Conservation (phyloP, 495 filamentous ascomycete genomes). For the Letharia columbiana region DNA sequence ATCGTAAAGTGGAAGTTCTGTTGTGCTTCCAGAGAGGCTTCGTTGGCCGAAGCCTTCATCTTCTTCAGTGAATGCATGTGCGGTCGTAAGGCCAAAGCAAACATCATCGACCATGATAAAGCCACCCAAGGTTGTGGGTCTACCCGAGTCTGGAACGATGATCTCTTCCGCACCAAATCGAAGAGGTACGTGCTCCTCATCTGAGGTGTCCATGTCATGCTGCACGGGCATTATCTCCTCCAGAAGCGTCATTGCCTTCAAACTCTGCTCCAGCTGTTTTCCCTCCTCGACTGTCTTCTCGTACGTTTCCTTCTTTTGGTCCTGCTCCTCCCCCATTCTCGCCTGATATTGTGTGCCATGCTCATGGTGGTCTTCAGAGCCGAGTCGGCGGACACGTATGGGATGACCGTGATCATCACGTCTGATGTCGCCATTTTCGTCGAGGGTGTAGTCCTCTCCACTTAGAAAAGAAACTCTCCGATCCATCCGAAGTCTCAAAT, state of each 20-base stretch:
- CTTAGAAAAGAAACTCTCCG: not conserved
- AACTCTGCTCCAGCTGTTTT: not conserved
- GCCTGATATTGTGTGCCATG: not conserved
- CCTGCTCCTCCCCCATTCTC: not conserved
- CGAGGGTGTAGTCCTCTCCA: not conserved
- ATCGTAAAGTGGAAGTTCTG: not conserved
- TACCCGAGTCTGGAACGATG: not conserved
- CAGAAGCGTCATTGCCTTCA: not conserved
- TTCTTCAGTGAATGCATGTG: conserved; percentile 8
- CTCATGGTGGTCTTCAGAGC: not conserved
- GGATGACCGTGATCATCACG: not conserved
- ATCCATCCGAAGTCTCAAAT: conserved; percentile 4
- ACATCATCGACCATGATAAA: conserved; percentile 4
- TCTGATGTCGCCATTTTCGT: not conserved
- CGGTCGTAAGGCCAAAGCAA: conserved; percentile 9
- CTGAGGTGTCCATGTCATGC: not conserved
- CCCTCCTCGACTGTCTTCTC: not conserved
- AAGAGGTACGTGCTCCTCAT: not conserved
- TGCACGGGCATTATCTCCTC: not conserved
- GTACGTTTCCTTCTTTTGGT: not conserved
- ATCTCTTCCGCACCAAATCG: conserved; percentile 7
- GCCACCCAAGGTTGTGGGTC: not conserved
- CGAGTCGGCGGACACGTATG: not conserved
- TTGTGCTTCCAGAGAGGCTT: not conserved
- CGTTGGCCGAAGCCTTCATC: not conserved